These are phyloP conservation scores for Ogataea zsoltii DNA, from an alignment of 805 yeast genomes.

Conservation along the genomic window DNA sequence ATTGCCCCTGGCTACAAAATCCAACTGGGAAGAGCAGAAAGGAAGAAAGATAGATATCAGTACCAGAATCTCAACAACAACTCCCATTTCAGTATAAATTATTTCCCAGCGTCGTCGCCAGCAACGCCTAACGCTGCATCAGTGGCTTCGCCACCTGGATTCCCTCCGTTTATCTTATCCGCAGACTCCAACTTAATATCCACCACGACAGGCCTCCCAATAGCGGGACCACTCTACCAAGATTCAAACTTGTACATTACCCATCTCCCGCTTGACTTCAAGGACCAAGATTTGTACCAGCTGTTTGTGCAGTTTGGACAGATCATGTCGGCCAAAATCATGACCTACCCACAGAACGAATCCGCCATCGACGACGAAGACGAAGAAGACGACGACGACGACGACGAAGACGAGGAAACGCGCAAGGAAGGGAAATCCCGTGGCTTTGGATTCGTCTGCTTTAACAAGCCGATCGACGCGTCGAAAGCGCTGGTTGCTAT, in stretches of 20 bases:
- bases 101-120: slow-evolving; percentile 11
- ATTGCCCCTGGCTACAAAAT: slow-evolving; percentile 32
- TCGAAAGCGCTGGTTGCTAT: slow-evolving; percentile 65
- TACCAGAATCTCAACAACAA: slow-evolving; percentile 24
- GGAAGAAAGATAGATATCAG: slow-evolving; percentile 33
- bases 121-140: slow-evolving; percentile 2
- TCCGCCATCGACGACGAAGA: slow-evolving; percentile 11
- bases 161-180: slow-evolving; percentile 28
- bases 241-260: slow-evolving; percentile 76
- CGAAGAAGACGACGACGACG: slow-evolving; percentile 4
- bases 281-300: slow-evolving; percentile 50
- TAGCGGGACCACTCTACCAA: slow-evolving; percentile 52
- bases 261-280: slow-evolving; percentile 55
- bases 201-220: slow-evolving; percentile 37
- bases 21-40: slow-evolving; percentile 47
- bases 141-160: slow-evolving; percentile 3
- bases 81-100: slow-evolving; percentile 16
- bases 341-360: slow-evolving; percentile 45
- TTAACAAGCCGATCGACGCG: slow-evolving; percentile 64
- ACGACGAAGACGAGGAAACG: not conserved
- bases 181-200: slow-evolving; percentile 32
- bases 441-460: slow-evolving; percentile 84
- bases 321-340: slow-evolving; percentile 55
- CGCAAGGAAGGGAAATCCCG: slow-evolving; percentile 45
- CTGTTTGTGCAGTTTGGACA: slow-evolving; percentile 50